Percentiles rank a stretch among this genome's conserved stretches.
Evolutionary conservation across 805 yeast genomes (phyloP).

Genomic region (Dipodascus albidus): DNA sequence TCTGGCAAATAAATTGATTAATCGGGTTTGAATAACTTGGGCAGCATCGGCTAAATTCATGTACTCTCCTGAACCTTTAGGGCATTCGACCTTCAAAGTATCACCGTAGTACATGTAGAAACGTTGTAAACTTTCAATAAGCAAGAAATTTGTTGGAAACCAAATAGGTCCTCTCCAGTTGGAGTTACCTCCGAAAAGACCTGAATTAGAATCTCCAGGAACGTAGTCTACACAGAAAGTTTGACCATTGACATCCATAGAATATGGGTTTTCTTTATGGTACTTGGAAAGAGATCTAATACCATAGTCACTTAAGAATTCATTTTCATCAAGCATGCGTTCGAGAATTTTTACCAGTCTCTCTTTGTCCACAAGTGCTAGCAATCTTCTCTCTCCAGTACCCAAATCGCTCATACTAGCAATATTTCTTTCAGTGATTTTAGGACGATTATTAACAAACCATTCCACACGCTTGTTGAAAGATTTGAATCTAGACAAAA

Average conservation of each 20-base stretch:
- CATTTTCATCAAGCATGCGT: slow-evolving; percentile 76
- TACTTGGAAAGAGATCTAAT: slow-evolving; percentile 78
- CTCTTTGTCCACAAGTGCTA: slow-evolving; percentile 73
- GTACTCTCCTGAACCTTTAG: slow-evolving; percentile 67
- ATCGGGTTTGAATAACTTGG: slow-evolving; percentile 76
- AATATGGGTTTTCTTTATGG: slow-evolving; percentile 75
- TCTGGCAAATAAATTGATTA: slow-evolving; percentile 68
- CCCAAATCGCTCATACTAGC: slow-evolving; percentile 75
- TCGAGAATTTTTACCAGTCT: slow-evolving; percentile 63
- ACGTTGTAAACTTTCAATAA: slow-evolving; percentile 79
- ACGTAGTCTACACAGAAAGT: slow-evolving; percentile 60
- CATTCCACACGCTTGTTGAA: slow-evolving; percentile 76
- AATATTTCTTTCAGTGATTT: slow-evolving; percentile 67
- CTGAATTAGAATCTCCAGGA: slow-evolving; percentile 85
- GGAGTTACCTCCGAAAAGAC: slow-evolving; percentile 92
- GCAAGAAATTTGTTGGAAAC: slow-evolving; percentile 83
- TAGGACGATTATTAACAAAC: slow-evolving; percentile 62
- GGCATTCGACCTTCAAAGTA: slow-evolving; percentile 75
- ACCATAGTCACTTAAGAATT: slow-evolving; percentile 76
- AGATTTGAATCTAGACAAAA: slow-evolving; percentile 64
- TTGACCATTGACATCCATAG: slow-evolving; percentile 72
- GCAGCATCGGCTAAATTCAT: slow-evolving; percentile 82
- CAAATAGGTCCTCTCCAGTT: slow-evolving; percentile 98
- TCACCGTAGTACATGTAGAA: slow-evolving; percentile 84
- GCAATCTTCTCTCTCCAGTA: slow-evolving; percentile 66